phyloP scores from a whole-genome alignment of 2,329 filamentous ascomycete species.

The Ophiosphaerella narmari region DNA sequence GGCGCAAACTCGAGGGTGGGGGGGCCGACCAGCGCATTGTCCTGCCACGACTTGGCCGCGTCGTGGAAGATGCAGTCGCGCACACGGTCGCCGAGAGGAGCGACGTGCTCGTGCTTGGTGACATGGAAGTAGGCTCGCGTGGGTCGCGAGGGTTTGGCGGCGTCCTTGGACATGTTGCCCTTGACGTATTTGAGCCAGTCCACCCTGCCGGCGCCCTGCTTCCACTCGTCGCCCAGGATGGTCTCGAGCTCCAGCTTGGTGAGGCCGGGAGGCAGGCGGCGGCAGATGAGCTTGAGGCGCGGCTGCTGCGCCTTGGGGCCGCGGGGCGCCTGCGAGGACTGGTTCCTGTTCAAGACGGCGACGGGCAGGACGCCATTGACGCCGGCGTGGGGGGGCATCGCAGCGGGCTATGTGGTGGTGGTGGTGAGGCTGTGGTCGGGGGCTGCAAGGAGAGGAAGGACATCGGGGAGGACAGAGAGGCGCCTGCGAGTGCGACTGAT shows the following conservation, averaged over 20 bases:
- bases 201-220: slow-evolving; percentile 75
- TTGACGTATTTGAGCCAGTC: slow-evolving; percentile 79
- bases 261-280: slow-evolving; percentile 83
- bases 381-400: slow-evolving; percentile 38
- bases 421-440: background rate
- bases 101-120: slow-evolving; percentile 69
- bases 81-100: slow-evolving; percentile 71
- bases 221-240: slow-evolving; percentile 80
- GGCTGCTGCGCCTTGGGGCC: slow-evolving; percentile 54
- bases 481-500: too few relatives aligned
- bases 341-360: slow-evolving; percentile 43
- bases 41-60: slow-evolving; percentile 74
- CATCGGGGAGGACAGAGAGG: too few relatives aligned
- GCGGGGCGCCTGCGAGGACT: slow-evolving; percentile 34
- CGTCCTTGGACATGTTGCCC: slow-evolving; percentile 79
- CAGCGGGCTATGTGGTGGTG: background rate
- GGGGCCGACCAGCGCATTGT: slow-evolving; percentile 73
- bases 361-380: slow-evolving; percentile 48
- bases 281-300: slow-evolving; percentile 82
- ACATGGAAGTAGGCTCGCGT: slow-evolving; percentile 83
- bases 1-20: slow-evolving; percentile 81
- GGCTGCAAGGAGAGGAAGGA: too few relatives aligned
- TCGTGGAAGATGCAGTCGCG: slow-evolving; percentile 76
- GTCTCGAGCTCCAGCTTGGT: slow-evolving; percentile 76
- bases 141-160: slow-evolving; percentile 80